Percentiles rank a stretch among this genome's conserved stretches.
phyloP scores from a whole-genome alignment of 176 grass and related monocot species.

The Oryza officinalis region DNA sequence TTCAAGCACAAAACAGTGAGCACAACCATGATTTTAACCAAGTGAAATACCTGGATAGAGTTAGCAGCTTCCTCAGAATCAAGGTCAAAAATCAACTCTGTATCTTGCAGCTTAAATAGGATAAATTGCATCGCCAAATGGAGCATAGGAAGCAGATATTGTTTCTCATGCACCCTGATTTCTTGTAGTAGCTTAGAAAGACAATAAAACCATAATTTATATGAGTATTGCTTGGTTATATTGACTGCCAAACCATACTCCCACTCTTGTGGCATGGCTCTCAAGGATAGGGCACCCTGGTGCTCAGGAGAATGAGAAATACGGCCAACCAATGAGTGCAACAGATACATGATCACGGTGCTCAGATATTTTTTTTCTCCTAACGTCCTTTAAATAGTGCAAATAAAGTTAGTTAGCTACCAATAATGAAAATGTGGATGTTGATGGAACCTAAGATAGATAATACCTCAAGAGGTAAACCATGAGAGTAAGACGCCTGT shows the following conservation, averaged over 20 bases:
- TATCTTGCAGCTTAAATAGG: slow-evolving; percentile 75
- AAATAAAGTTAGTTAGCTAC: slow-evolving; percentile 27
- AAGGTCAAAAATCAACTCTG: slow-evolving; percentile 76
- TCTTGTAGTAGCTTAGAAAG: slow-evolving; percentile 75
- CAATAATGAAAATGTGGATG: slow-evolving; percentile 21
- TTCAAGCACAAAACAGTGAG: neutral
- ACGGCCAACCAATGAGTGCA: slow-evolving; percentile 48
- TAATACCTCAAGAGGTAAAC: slow-evolving; percentile 82
- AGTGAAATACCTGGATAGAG: slow-evolving; percentile 68
- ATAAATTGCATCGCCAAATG: slow-evolving; percentile 67
- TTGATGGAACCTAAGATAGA: slow-evolving; percentile 1
- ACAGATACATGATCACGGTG: slow-evolving; percentile 64
- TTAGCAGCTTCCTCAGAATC: slow-evolving; percentile 57
- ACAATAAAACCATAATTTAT: slow-evolving; percentile 90
- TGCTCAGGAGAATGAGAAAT: slow-evolving; percentile 28
- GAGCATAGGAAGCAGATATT: slow-evolving; percentile 46
- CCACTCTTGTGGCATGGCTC: slow-evolving; percentile 57
- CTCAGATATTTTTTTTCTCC: slow-evolving; percentile 62
- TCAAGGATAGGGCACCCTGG: slow-evolving; percentile 30
- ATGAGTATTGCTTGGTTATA: slow-evolving; percentile 66
- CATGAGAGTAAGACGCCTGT: slow-evolving; percentile 68
- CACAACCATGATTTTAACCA: neutral
- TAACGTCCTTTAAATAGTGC: slow-evolving; percentile 58
- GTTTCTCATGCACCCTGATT: slow-evolving; percentile 49
- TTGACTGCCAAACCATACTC: slow-evolving; percentile 73